Percentiles rank a stretch among this genome's conserved stretches.
Evolutionary conservation across 805 yeast species (phyloP).

Genomic region (Wickerhamiella allomyrinae): DNA sequence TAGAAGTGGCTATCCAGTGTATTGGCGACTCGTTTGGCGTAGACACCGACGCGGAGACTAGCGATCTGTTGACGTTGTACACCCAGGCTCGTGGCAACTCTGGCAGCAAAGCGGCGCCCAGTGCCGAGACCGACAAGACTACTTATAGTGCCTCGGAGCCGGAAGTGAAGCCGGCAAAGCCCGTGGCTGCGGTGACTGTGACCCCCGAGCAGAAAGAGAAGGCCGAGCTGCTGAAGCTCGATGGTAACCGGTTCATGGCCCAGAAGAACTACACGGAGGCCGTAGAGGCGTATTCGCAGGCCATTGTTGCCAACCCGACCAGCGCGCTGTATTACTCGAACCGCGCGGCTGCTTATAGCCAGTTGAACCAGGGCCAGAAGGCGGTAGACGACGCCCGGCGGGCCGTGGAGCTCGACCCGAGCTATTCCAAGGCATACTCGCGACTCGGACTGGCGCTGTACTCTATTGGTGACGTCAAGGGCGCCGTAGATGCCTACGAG

Average conservation of each 20-base stretch:
- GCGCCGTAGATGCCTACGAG: slow-evolving; percentile 80
- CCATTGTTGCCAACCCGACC: slow-evolving; percentile 50
- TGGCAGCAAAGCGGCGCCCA: slow-evolving; percentile 3
- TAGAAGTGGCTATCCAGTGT: slow-evolving; percentile 90
- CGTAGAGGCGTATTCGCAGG: slow-evolving; percentile 62
- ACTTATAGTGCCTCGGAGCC: slow-evolving; percentile 16
- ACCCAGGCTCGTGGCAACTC: neutral
- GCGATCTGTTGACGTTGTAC: slow-evolving; percentile 12
- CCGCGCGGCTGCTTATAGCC: slow-evolving; percentile 93
- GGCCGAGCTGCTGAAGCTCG: slow-evolving; percentile 75
- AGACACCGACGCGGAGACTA: slow-evolving; percentile 27
- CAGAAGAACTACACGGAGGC: slow-evolving; percentile 57
- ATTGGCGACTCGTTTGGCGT: slow-evolving; percentile 75
- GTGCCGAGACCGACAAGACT: slow-evolving; percentile 3
- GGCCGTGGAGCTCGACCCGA: slow-evolving; percentile 66
- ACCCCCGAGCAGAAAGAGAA: slow-evolving; percentile 39
- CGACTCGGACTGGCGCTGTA: slow-evolving; percentile 88
- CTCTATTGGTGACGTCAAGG: slow-evolving; percentile 87
- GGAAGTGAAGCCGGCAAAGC: slow-evolving; percentile 4
- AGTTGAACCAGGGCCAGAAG: slow-evolving; percentile 52
- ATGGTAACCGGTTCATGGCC: slow-evolving; percentile 87
- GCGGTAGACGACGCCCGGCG: slow-evolving; percentile 75
- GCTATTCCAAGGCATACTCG: slow-evolving; percentile 84
- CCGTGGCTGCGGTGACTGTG: slow-evolving; percentile 5
- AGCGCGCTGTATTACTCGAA: slow-evolving; percentile 82